Evolutionary conservation across 768 basidiomycete species (phyloP).

Genomic region (Agrocybe chaxingu): DNA sequence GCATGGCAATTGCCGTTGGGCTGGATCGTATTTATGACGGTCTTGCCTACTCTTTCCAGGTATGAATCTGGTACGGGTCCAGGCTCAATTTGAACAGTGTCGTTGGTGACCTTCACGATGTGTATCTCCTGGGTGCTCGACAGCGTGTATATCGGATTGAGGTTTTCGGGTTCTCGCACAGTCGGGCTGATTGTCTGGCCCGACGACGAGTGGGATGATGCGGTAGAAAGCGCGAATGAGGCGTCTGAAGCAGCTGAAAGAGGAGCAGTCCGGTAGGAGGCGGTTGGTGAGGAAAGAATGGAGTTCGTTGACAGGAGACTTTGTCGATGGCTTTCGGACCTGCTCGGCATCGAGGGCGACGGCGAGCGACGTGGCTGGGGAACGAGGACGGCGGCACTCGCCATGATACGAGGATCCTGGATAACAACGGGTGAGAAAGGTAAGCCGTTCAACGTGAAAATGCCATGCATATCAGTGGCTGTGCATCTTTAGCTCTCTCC

Average conservation of each 20-base stretch:
- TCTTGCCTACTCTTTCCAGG: constrained; percentile 30
- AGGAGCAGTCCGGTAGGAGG: constrained; percentile 33
- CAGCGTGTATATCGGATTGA: constrained; percentile 21
- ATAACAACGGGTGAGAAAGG: background rate
- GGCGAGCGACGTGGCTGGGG: constrained; percentile 21
- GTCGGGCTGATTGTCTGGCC: constrained; percentile 24
- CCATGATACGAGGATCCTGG: constrained; percentile 1
- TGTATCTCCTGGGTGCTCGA: constrained; percentile 44
- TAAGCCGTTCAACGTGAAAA: constrained; percentile 5
- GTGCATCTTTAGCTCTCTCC: background rate
- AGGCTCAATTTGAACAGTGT: constrained; percentile 39
- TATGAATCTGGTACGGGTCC: constrained; percentile 30
- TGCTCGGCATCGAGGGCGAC: constrained; percentile 19
- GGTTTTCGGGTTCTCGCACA: constrained; percentile 10
- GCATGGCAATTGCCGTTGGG: constrained; percentile 17
- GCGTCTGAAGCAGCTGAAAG: constrained; percentile 17
- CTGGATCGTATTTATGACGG: constrained; percentile 28
- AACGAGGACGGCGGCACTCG: constrained; percentile 11
- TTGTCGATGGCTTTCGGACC: constrained; percentile 14
- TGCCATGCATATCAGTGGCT: constrained; percentile 2
- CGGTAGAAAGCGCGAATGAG: constrained; percentile 13
- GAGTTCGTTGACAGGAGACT: constrained; percentile 21
- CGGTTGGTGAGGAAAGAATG: constrained; percentile 28
- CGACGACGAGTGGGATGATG: constrained; percentile 32
- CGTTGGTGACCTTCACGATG: constrained; percentile 50